Evolutionary conservation across 2,329 filamentous ascomycete species (phyloP).

Genomic region (Aureobasidium sp.): DNA sequence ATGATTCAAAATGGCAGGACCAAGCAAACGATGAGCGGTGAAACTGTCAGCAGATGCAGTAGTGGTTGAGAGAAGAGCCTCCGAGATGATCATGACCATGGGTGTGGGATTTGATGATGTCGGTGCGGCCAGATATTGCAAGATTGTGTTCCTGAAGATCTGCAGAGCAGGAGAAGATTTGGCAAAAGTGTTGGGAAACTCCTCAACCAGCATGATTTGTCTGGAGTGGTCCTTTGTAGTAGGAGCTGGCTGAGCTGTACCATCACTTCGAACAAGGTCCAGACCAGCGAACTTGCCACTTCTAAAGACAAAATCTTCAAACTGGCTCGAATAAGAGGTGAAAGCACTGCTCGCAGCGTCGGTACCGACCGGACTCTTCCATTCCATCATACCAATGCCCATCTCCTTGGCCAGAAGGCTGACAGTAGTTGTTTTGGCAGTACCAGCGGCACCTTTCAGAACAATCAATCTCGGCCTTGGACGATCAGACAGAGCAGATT

Average conservation of each 20-base stretch:
- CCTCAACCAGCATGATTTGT: slow-evolving; percentile 43
- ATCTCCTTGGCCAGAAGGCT: slow-evolving; percentile 71
- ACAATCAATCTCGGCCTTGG: slow-evolving; percentile 65
- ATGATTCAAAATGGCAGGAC: slow-evolving; percentile 77
- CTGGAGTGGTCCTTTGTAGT: slow-evolving; percentile 18
- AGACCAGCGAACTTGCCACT: slow-evolving; percentile 74
- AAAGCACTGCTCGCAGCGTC: slow-evolving; percentile 55
- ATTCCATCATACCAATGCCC: slow-evolving; percentile 73
- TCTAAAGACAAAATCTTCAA: slow-evolving; percentile 83
- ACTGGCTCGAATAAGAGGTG: slow-evolving; percentile 68
- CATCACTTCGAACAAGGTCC: slow-evolving; percentile 34
- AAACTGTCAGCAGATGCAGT: slow-evolving; percentile 84
- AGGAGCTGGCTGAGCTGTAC: not conserved
- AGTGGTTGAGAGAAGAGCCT: slow-evolving; percentile 78
- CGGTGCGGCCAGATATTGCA: slow-evolving; percentile 62
- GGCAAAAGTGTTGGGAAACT: slow-evolving; percentile 45
- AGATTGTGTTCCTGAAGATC: slow-evolving; percentile 62
- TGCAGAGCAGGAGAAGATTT: slow-evolving; percentile 38
- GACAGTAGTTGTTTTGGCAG: slow-evolving; percentile 86
- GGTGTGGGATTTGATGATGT: slow-evolving; percentile 15
- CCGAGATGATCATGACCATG: slow-evolving; percentile 83
- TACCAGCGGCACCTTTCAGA: slow-evolving; percentile 83
- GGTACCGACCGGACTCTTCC: slow-evolving; percentile 72
- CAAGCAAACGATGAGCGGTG: slow-evolving; percentile 82
- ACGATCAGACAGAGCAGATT: slow-evolving; percentile 48